Percentiles rank a stretch among this genome's conserved stretches.
Evolutionary conservation across 179 eudicot genomes (phyloP).

Genomic region (Camellia oleifera): DNA sequence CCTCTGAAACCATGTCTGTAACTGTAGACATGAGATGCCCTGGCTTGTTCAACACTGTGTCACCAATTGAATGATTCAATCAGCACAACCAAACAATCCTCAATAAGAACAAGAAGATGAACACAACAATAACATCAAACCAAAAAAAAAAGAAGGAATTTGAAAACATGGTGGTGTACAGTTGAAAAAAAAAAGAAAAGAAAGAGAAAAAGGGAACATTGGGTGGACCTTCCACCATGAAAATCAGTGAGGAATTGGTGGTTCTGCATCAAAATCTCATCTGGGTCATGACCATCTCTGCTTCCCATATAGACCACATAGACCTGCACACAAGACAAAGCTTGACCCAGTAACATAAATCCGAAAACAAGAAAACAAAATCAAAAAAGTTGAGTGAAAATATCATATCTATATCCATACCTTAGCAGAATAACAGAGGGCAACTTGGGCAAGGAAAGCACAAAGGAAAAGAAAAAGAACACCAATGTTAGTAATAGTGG

Average conservation of each 20-base stretch:
- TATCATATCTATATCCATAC: slow-evolving; percentile 8
- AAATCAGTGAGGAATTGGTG: slow-evolving; percentile 41
- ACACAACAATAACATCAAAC: neutral
- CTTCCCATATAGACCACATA: slow-evolving; percentile 56
- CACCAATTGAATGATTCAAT: slow-evolving; percentile 1
- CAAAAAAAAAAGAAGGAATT: neutral
- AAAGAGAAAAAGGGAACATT: neutral
- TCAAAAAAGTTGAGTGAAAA: neutral
- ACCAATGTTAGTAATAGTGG: neutral
- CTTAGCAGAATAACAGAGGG: slow-evolving; percentile 28
- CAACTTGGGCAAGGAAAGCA: slow-evolving; percentile 17
- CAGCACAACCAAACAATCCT: neutral
- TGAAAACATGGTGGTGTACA: neutral
- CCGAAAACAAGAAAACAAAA: neutral
- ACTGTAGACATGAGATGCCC: slow-evolving; percentile 45
- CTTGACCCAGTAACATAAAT: slow-evolving; percentile 7
- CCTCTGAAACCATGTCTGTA: slow-evolving; percentile 56
- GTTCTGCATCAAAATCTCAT: slow-evolving; percentile 46
- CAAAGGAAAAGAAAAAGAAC: slow-evolving; percentile 16
- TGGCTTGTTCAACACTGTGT: slow-evolving; percentile 41
- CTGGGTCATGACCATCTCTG: slow-evolving; percentile 34
- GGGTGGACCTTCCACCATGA: slow-evolving; percentile 41
- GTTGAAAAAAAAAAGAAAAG: neutral
- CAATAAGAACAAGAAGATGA: neutral
- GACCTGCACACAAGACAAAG: slow-evolving; percentile 23